Evolutionary conservation across 2,329 filamentous ascomycete species (phyloP).

Genomic region (Fusarium illudens): DNA sequence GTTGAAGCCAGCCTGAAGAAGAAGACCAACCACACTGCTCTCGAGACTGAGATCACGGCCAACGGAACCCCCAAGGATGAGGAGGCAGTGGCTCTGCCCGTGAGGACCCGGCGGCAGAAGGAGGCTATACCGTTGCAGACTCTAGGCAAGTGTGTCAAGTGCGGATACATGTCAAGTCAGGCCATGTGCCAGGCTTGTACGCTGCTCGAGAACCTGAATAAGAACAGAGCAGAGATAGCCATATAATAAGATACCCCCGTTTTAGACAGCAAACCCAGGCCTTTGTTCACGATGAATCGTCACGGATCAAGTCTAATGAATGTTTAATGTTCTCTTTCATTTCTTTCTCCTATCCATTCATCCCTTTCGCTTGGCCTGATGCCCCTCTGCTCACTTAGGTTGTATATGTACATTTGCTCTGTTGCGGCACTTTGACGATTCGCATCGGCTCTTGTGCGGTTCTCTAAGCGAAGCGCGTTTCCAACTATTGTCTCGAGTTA

Average conservation of each 20-base stretch:
- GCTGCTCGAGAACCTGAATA: slow-evolving; percentile 89
- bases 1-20: slow-evolving; percentile 69
- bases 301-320: not conserved
- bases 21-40: slow-evolving; percentile 26
- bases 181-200: slow-evolving; percentile 92
- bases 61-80: slow-evolving; percentile 37
- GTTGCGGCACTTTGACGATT: slow-evolving; percentile 15
- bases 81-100: slow-evolving; percentile 47
- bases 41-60: slow-evolving; percentile 47
- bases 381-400: slow-evolving; percentile 12
- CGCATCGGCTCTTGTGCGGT: slow-evolving; percentile 12
- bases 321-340: slow-evolving; percentile 19
- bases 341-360: slow-evolving; percentile 22
- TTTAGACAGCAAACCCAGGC: not conserved
- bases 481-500: slow-evolving; percentile 52
- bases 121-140: slow-evolving; percentile 66
- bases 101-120: slow-evolving; percentile 43
- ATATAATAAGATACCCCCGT: slow-evolving; percentile 51
- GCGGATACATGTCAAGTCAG: slow-evolving; percentile 96
- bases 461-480: slow-evolving; percentile 60
- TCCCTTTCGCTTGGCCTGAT: slow-evolving; percentile 1
- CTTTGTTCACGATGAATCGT: not conserved
- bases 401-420: slow-evolving; percentile 36
- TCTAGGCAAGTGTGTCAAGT: slow-evolving; percentile 83
- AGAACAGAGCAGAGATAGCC: slow-evolving; percentile 69